Evolutionary conservation across 2,329 filamentous ascomycete species (phyloP).

Genomic region (Fusarium neocosmosporiellum): DNA sequence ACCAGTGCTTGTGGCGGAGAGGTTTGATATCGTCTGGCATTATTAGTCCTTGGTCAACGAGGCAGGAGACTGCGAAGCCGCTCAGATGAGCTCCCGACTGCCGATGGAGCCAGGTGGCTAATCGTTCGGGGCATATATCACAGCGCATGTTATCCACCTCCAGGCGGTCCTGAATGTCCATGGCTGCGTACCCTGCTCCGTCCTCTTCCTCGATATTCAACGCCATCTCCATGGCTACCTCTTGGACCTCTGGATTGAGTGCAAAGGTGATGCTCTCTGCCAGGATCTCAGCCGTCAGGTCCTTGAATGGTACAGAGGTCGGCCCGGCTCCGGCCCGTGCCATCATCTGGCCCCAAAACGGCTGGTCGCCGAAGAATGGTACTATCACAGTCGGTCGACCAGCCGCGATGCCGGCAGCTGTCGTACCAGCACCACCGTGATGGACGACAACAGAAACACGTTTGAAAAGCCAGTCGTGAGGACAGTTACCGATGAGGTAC

Average conservation of each 20-base stretch:
- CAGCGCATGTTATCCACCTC: conserved; percentile 67
- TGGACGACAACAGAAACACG: conserved; percentile 69
- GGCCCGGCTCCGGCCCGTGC: conserved; percentile 71
- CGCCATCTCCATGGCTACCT: conserved; percentile 56
- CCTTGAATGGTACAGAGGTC: conserved; percentile 66
- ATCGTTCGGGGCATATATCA: conserved; percentile 64
- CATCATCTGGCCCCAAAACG: conserved; percentile 75
- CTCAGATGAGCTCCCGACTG: conserved; percentile 66
- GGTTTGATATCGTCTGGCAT: conserved; percentile 69
- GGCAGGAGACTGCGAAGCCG: conserved; percentile 68
- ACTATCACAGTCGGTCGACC: conserved; percentile 73
- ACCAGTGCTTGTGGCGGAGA: conserved; percentile 62
- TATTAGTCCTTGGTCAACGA: conserved; percentile 65
- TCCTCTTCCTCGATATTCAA: conserved; percentile 64
- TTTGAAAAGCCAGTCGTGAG: conserved; percentile 75
- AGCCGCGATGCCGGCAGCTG: conserved; percentile 70
- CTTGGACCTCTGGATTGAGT: conserved; percentile 60
- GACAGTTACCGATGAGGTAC: conserved; percentile 72
- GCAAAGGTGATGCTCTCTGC: conserved; percentile 64
- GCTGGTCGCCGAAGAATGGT: conserved; percentile 74
- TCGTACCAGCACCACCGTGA: conserved; percentile 74
- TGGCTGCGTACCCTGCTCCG: conserved; percentile 62
- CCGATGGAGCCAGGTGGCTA: conserved; percentile 73
- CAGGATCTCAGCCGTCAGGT: conserved; percentile 67
- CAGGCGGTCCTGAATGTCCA: conserved; percentile 66